Base-by-base conservation (phyloP, 2,329 filamentous ascomycete species). In the Penicillium sp. region DNA sequence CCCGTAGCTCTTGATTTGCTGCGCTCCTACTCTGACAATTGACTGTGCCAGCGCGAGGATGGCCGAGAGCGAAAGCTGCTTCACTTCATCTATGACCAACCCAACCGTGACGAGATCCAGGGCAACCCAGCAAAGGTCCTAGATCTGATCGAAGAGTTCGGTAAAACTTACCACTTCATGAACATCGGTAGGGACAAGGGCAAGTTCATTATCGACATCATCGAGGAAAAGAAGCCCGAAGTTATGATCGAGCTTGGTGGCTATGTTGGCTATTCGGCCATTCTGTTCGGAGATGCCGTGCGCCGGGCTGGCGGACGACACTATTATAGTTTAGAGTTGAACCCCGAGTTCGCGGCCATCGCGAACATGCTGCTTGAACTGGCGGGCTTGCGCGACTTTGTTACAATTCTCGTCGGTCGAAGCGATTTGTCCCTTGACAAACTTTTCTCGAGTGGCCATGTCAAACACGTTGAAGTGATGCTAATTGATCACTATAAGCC, bases 401-500 rank as follows among this genome's bases (percentile, higher is more conserved):
- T 91, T 38, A 80, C 79, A 55, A 81, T 91, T 7, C 65, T 87
- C 19, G 78, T 89, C 22, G 87, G 86, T 4, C 75, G 81, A 4
- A 85, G 83, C 56, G 79, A 84, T 51, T 73, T 76, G n/a, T 82
- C 81, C 0, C 73, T 91, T 40, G 74, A 76, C 43, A 76, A 79
- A 5, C 72, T 91, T 68, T 90, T 38, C 72, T 88, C 66, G n/a
- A n/a, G n/a, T n/a, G n/a, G n/a, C n/a, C n/a, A n/a, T n/a, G n/a
- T n/a, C n/a, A n/a, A n/a, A n/a, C n/a, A n/a, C n/a, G n/a, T n/a
- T n/a, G n/a, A n/a, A n/a, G n/a, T n/a, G n/a, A n/a, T n/a, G n/a
- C 91, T 91, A 65, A 70, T 93, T 24, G 87, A 91, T 61, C 87
- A 91, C 66, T 83, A 84, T 69, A 89, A 91, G 67, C 83, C 84